Evolutionary conservation across 495 filamentous ascomycete species (phyloP).

Genomic region (Cryomyces antarcticus): DNA sequence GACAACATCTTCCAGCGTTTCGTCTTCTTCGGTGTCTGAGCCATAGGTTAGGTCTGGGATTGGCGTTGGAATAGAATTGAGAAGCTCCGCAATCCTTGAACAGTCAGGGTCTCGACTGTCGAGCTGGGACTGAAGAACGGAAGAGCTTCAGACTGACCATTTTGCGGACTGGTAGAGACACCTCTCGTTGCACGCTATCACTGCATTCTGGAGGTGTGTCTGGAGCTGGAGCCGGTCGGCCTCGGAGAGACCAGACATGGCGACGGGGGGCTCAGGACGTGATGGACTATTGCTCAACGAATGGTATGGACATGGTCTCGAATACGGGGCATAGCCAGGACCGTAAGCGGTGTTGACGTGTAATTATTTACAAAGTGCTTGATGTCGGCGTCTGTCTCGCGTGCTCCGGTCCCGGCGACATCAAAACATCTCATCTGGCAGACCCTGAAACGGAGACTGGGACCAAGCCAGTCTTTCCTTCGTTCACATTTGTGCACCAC

Average conservation of each 20-base stretch:
- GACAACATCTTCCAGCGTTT: slow-evolving; percentile 29
- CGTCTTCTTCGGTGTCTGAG: slow-evolving; percentile 36
- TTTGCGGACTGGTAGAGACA: slow-evolving; percentile 94
- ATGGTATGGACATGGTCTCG: too few relatives aligned
- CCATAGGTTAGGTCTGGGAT: slow-evolving; percentile 17
- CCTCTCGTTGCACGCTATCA: slow-evolving; percentile 78
- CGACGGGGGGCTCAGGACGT: background rate
- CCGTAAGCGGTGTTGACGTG: too few relatives aligned
- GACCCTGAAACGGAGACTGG: too few relatives aligned
- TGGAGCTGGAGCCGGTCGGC: slow-evolving; percentile 26
- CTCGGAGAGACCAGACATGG: slow-evolving; percentile 13
- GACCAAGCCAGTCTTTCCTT: too few relatives aligned
- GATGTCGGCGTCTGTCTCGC: too few relatives aligned
- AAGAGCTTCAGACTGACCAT: slow-evolving; percentile 39
- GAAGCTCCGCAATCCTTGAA: slow-evolving; percentile 79
- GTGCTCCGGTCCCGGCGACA: too few relatives aligned
- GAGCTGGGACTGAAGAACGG: background rate
- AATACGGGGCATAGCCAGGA: too few relatives aligned
- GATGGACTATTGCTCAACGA: too few relatives aligned
- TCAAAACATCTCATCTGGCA: too few relatives aligned
- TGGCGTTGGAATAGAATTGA: slow-evolving; percentile 47
- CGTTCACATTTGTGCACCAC: too few relatives aligned
- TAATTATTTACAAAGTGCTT: too few relatives aligned
- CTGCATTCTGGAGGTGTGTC: slow-evolving; percentile 56
- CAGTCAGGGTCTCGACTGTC: slow-evolving; percentile 1